Base-by-base conservation (phyloP, 106 monocot species). In the Posidonia australis region DNA sequence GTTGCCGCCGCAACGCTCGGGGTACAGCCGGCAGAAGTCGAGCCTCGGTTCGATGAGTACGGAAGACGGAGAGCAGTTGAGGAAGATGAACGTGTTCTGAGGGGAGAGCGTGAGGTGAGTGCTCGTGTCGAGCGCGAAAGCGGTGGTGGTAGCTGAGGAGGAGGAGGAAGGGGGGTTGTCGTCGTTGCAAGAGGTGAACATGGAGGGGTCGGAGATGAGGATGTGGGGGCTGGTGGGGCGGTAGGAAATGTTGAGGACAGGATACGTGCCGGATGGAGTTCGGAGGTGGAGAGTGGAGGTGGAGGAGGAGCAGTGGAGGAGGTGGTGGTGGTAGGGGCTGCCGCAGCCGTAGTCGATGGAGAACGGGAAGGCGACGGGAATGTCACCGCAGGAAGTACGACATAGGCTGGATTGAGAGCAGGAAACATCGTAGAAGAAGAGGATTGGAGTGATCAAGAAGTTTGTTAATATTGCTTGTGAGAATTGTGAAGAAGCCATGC, bases 251-350 rank as follows among this genome's bases (percentile, higher is more conserved):
- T 59, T 65, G 54, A 22, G 26, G 49, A 88, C 80, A 0, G 80
- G 80, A 71, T 93, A 93, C 17, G 68, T 72, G 58, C 92, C 88
- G 12, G 92, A 93, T 5, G 92, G 92, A 9, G 92, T 93, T 55
- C 78, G 85, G 45, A 93, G 79, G 72, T 52, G 77, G 58, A 84
- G 91, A 9, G 21, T 54, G 62, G 71, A 48, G 36, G 65, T 14
- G 68, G 75, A 46, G 52, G 51, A 2, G 21, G 41, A 14, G 74
- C 87, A 92, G 30, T 56, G 10, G 20, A 87, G 84, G 58, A 87
- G 74, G 71, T 51, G 66, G 51, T 68, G 81, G 70, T 82, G 87
- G 77, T 77, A 72, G 42, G 84, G 81, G 64, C 78, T 90, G 48
- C 90, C 86, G 75, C 87, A 84, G 49, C 84, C 87, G 45, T 79